Evolutionary conservation across 192 early-diverging fungal species (phyloP).

Genomic region (Gonapodya prolifera): DNA sequence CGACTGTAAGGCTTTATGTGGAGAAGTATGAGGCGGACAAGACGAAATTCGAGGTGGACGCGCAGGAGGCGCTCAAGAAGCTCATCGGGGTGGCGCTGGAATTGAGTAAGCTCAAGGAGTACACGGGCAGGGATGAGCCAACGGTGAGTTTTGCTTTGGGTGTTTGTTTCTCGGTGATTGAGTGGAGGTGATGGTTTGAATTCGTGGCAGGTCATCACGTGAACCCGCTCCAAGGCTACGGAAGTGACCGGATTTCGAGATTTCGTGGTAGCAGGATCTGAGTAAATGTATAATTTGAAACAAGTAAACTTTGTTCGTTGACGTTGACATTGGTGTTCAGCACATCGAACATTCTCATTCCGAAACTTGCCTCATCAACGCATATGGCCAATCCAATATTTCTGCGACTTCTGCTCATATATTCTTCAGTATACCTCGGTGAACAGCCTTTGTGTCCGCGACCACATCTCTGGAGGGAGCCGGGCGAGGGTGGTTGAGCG

Average conservation of each 20-base stretch:
- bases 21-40: constrained; percentile 61
- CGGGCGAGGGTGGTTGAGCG: too few relatives aligned
- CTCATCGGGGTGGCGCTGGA: constrained; percentile 74
- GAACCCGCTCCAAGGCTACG: neutral
- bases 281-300: neutral
- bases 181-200: neutral
- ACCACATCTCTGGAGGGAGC: too few relatives aligned
- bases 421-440: too few relatives aligned
- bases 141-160: constrained; percentile 43
- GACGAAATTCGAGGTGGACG: constrained; percentile 2
- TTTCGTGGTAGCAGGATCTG: neutral
- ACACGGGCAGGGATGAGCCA: constrained; percentile 76
- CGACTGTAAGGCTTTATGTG: constrained; percentile 90
- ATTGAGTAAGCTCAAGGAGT: constrained; percentile 60
- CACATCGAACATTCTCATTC: too few relatives aligned
- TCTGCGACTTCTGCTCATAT: too few relatives aligned
- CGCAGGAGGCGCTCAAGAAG: constrained; percentile 71
- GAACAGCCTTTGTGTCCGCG: too few relatives aligned
- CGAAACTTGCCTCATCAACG: too few relatives aligned
- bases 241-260: neutral
- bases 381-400: too few relatives aligned
- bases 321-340: neutral
- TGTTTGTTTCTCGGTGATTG: too few relatives aligned
- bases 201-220: neutral
- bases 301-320: neutral